Evolutionary conservation across 805 yeast genomes (phyloP), one percentile per base, ranked within the genome.

Genomic region (Pichia manshurica): DNA sequence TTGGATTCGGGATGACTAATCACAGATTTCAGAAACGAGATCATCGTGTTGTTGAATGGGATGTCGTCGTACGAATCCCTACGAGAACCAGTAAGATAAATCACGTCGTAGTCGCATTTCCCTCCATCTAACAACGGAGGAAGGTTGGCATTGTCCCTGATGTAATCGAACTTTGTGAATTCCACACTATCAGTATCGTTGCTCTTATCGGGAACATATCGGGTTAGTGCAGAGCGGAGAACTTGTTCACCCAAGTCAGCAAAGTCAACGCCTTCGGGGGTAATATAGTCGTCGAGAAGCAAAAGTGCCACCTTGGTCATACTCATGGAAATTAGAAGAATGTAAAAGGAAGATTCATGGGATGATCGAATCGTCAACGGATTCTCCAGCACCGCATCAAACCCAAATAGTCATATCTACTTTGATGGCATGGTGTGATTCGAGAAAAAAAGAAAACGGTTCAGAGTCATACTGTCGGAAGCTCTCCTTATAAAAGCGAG

Each of bases 31-130:
- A 71, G 48, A 57, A 69, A 77, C 4, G 64, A 59, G 33, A 67
- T 64, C 36, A 78, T 57, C 12, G 56, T 57, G 13, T 39, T 23
- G 32, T 25, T 57, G 47, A 39, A 79, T 68, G 81, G 80, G 75
- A 20, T 60, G 10, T 66, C 63, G 2, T 55, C 70, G 57, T 70
- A 77, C 0, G 79, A 62, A 55, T 77, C 82, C 15, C 68, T 45
- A 37, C 72, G 63, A 2, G 83, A 77, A 0, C 84, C 84, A 0
- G 82, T 77, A 22, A 79, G 53, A 51, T 77, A 64, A n/a, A 75
- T 64, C 0, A 76, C 77, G 23, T 59, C 63, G 37, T 73, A 60
- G 4, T 60, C 63, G 29, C n/a, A n/a, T n/a, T n/a, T n/a, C n/a
- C n/a, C n/a, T n/a, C 29, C 29, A 7, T 40, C 44, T 3, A 29